Conservation (phyloP, 1,284 basidiomycete species). For the Apiotrichum montevideense region DNA sequence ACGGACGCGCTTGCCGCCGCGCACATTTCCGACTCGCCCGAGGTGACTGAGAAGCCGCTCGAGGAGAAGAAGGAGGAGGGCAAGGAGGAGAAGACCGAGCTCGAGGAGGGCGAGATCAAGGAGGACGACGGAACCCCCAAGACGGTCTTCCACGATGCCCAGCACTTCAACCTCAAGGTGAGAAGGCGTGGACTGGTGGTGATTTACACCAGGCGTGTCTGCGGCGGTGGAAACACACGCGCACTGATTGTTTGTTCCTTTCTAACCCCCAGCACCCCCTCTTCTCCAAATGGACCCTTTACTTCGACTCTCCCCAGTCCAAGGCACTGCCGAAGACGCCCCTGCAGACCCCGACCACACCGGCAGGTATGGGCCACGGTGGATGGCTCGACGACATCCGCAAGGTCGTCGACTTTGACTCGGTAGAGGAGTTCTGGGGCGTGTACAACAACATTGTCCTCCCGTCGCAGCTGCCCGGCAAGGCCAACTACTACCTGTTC, state of each 20-base stretch:
- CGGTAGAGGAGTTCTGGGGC: constrained; percentile 98
- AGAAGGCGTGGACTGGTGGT: constrained; percentile 14
- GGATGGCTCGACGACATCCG: constrained; percentile 98
- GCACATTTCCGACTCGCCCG: constrained; percentile 25
- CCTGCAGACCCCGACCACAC: constrained; percentile 56
- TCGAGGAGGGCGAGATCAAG: constrained; percentile 40
- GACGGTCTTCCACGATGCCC: constrained; percentile 84
- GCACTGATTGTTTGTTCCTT: too few species aligned
- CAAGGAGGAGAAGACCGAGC: constrained; percentile 31
- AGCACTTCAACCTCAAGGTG: constrained; percentile 87
- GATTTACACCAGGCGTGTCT: too few species aligned
- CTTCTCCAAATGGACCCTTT: constrained; percentile 90
- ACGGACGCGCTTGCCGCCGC: constrained; percentile 34
- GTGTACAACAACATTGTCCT: constrained; percentile 97
- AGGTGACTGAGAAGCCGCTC: constrained; percentile 13
- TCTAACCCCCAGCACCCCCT: constrained; percentile 65
- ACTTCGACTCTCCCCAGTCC: constrained; percentile 89
- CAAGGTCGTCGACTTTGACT: constrained; percentile 85
- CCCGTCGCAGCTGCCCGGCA: constrained; percentile 86
- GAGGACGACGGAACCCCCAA: constrained; percentile 51
- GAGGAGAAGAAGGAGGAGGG: constrained; percentile 24
- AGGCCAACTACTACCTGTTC: constrained; percentile 99
- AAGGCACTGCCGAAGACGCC: constrained; percentile 79
- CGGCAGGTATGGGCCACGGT: constrained; percentile 47
- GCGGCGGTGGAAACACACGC: too few species aligned